These are phyloP conservation scores for Candida glaebosa DNA, from an alignment of 805 yeast genomes.

Conservation along the genomic window DNA sequence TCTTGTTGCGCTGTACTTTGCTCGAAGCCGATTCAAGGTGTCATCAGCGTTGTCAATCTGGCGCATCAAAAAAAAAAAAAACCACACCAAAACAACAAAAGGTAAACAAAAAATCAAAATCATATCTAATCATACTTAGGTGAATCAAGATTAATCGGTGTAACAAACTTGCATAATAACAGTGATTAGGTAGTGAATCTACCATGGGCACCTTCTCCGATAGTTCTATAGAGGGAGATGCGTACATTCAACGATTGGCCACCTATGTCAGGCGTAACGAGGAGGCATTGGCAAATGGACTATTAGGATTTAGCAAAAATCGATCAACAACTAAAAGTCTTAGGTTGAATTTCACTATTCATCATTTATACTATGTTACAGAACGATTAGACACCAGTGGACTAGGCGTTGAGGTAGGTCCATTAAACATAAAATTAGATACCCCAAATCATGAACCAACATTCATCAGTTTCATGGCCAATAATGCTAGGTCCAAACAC, in stretches of 20 bases:
- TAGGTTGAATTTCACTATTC: conserved; percentile 55
- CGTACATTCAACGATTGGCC: conserved; percentile 52
- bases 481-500: conserved; percentile 45
- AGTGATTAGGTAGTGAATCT: not conserved
- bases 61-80: too few species aligned
- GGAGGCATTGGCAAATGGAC: conserved; percentile 56
- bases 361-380: conserved; percentile 59
- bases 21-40: too few species aligned
- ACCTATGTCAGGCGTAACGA: conserved; percentile 54
- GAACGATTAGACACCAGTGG: conserved; percentile 51
- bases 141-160: too few species aligned
- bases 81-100: too few species aligned
- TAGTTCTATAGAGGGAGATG: conserved; percentile 51
- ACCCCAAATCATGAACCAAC: conserved; percentile 52
- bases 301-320: conserved; percentile 48
- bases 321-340: conserved; percentile 43
- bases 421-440: conserved; percentile 57
- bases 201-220: conserved; percentile 28
- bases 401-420: conserved; percentile 54
- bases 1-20: too few species aligned
- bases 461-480: conserved; percentile 56
- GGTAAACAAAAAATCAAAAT: too few species aligned
- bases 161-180: too few species aligned
- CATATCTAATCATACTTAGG: too few species aligned
- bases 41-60: too few species aligned